Evolutionary conservation across 495 filamentous ascomycete species (phyloP).

Genomic region (Rusavskia elegans): DNA sequence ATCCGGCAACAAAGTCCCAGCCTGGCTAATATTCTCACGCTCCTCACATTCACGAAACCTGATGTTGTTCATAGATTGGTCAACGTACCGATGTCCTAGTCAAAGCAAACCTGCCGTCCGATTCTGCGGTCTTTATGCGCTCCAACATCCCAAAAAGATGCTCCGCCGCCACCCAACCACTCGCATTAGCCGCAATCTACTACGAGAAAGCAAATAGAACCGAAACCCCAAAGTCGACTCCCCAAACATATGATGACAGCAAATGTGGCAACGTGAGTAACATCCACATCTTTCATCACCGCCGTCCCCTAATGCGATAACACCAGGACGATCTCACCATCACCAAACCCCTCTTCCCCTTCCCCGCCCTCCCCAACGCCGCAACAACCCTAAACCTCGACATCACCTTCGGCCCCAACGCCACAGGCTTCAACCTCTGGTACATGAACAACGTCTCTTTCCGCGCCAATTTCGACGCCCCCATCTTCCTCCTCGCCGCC

Average conservation of each 20-base stretch:
- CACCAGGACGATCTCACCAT: constrained; percentile 28
- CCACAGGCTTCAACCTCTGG: constrained; percentile 34
- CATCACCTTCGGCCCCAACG: constrained; percentile 34
- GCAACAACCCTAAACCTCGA: constrained; percentile 31
- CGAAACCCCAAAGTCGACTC: constrained; percentile 7
- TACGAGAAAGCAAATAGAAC: constrained; percentile 21
- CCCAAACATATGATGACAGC: constrained; percentile 3
- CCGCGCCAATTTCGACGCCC: constrained; percentile 44
- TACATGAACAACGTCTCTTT: constrained; percentile 38
- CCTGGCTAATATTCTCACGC: too few relatives aligned
- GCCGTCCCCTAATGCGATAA: constrained; percentile 13
- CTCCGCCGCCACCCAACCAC: constrained; percentile 5
- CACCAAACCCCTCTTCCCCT: constrained; percentile 37
- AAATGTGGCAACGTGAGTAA: constrained; percentile 20
- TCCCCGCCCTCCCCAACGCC: constrained; percentile 30
- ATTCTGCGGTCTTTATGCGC: constrained; percentile 25
- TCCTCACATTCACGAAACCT: background rate
- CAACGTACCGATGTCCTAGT: constrained; percentile 29
- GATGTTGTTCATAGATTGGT: constrained; percentile 9
- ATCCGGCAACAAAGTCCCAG: too few relatives aligned
- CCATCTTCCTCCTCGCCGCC: constrained; percentile 37
- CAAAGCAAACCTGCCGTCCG: constrained; percentile 13
- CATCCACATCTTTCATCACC: constrained; percentile 16
- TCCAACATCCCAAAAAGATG: constrained; percentile 8
- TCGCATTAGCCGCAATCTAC: constrained; percentile 24